These are phyloP conservation scores for Colletotrichum brevisporum DNA, from an alignment of 2,329 filamentous ascomycete species.

Conservation along the genomic window DNA sequence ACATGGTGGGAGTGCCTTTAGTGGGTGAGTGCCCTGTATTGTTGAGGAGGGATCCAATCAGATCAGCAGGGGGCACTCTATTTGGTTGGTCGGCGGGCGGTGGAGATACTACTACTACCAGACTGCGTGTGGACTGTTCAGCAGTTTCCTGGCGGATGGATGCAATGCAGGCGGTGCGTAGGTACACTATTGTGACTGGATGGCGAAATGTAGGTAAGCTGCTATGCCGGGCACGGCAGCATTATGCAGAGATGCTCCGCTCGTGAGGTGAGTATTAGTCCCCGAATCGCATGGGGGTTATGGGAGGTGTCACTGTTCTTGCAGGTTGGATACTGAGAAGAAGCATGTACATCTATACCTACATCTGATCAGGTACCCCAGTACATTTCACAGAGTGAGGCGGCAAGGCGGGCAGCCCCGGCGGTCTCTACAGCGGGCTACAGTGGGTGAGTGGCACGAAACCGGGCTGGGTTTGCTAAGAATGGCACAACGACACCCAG, in stretches of 20 bases:
- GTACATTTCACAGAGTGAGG: background rate
- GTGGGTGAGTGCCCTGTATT: slow-evolving; percentile 20
- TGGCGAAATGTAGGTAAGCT: too few relatives aligned
- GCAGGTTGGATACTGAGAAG: too few relatives aligned
- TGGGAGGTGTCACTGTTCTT: too few relatives aligned
- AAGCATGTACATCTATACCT: too few relatives aligned
- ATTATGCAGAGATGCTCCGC: background rate
- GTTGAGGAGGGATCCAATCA: slow-evolving; percentile 40
- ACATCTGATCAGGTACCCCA: too few relatives aligned
- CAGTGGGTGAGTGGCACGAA: too few relatives aligned
- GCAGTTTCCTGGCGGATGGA: background rate
- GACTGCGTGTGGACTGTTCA: slow-evolving; percentile 18
- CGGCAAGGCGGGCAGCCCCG: background rate
- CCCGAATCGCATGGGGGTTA: background rate
- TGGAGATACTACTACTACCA: slow-evolving; percentile 26
- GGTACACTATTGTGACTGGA: too few relatives aligned
- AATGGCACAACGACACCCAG: too few relatives aligned
- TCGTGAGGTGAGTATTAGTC: slow-evolving; percentile 12
- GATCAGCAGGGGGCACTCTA: slow-evolving; percentile 21
- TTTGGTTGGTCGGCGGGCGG: slow-evolving; percentile 23
- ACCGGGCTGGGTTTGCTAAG: too few relatives aligned
- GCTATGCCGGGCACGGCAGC: slow-evolving; percentile 5
- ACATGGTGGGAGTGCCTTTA: slow-evolving; percentile 6
- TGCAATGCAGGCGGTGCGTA: slow-evolving; percentile 17
- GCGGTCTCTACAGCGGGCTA: too few relatives aligned